Base-by-base conservation (phyloP, 352 stramenopile species). In the Peronospora destructor region DNA sequence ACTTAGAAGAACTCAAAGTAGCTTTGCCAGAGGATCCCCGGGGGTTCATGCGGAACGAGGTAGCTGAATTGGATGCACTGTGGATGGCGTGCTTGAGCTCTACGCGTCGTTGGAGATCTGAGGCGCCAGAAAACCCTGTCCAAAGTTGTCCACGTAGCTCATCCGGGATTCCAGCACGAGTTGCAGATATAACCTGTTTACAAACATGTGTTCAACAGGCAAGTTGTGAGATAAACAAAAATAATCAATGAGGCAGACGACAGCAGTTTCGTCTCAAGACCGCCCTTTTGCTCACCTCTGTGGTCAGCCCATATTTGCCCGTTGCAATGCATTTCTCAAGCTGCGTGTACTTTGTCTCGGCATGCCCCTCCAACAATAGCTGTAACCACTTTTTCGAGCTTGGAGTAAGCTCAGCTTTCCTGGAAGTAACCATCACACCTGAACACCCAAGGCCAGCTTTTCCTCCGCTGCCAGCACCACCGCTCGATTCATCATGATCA, bases 331-430 rank as follows among this genome's bases (percentile, higher is more conserved):
- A 91, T 42, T 87, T 79, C 42, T 91, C 80, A 29, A 91, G 59
- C 29, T 91, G 80, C 4, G 76, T 87, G 53, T 89, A 89, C 42
- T 91, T 91, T 16, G 80, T 85, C 54, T 89, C 73, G 0, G 80
- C 80, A 50, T 91, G 80, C 3, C 77, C 80, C 47, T 87, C 75
- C 11, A 91, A 43, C 12, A 91, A 50, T 48, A 91, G 32, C 0
- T 75, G 68, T 9, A 91, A 32, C 80, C 80, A 91, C 48, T 89
- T 87, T 33, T 84, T 90, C 4, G 78, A 77, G 28, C 55, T 70
- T n/a, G 70, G 49, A 8, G 72, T 82, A 14, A 87, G 63, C 53
- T 90, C 76, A n/a, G 61, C 61, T 61, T 74, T 74, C 40, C 65
- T 57, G 4, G 47, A 45, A 13, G 54, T 66, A 8, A 61, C 38